Evolutionary conservation across 345 rosid species (phyloP), one percentile per base, ranked within the genome.

Genomic region (Populus nigra): DNA sequence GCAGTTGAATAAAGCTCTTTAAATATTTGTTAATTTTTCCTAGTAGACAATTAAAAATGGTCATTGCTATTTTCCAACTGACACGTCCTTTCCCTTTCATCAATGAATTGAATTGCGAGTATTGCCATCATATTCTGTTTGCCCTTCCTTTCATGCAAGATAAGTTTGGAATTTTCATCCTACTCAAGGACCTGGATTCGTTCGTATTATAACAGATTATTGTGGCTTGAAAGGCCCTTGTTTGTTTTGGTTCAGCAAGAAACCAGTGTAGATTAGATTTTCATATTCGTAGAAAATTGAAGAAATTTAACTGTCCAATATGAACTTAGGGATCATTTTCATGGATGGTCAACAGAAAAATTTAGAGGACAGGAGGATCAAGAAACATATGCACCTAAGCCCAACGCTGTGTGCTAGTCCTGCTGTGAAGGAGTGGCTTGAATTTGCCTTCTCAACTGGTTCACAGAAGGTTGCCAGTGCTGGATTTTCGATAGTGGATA

Each of bases 371-470:
- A 77, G 57, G 43, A 35, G n/a, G 36, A 69, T 68, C 1, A 8
- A 71, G 69, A 75, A 77, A 25, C 5, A 39, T 55, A 73, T 23
- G 59, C 63, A 88, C 91, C 89, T 83, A 47, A 86, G 85, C 33
- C 91, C 89, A 47, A 88, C 81, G 16, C 86, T 88, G 81, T 88
- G 88, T 80, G 91, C 89, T 66, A 88, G 82, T 78, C 89, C 91
- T 41, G 91, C 88, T n/a, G 91, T 70, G 84, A 88, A 88, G 47
- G 89, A 86, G 77, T 88, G 91, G 82, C 86, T 82, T 59, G 88
- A 88, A 82, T 86, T 86, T 38, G 86, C 83, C 79, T 82, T 86
- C 78, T 88, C 91, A 73, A 88, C 87, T 53, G 91, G 91, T 77
- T 88, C 91, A 63, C 91, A 88, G 35, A 88, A 85, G 4, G 91